Evolutionary conservation across 495 filamentous ascomycete genomes (phyloP).

Genomic region (Clohesyomyces aquaticus): DNA sequence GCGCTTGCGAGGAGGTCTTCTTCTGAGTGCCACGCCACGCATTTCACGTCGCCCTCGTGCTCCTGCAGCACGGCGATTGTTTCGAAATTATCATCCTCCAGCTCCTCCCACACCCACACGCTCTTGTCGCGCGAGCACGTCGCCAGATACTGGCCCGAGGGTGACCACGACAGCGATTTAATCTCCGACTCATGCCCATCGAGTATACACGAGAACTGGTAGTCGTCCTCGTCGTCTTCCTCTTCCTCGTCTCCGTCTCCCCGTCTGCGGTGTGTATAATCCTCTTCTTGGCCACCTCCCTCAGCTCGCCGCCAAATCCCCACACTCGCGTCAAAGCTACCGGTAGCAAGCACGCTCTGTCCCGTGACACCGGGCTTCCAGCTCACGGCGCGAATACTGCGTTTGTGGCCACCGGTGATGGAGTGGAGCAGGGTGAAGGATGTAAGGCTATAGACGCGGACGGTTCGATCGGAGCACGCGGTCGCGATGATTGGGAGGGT

Average conservation of each 20-base stretch:
- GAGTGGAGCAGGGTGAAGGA: conserved; percentile 76
- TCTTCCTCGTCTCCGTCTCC: conserved; percentile 40
- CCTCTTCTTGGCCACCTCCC: conserved; percentile 45
- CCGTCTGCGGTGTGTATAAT: conserved; percentile 41
- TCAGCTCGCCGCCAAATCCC: conserved; percentile 82
- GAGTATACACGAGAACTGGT: conserved; percentile 83
- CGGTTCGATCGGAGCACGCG: conserved; percentile 79
- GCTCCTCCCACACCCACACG: conserved; percentile 99
- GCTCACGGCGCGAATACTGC: conserved; percentile 74
- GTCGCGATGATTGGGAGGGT: conserved; percentile 86
- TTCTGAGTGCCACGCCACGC: conserved; percentile 84
- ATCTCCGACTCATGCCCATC: conserved; percentile 95
- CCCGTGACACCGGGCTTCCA: conserved; percentile 75
- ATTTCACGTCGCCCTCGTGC: conserved; percentile 93
- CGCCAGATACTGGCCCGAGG: conserved; percentile 78
- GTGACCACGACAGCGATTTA: conserved; percentile 78
- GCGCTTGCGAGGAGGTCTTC: conserved; percentile 79
- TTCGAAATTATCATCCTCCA: conserved; percentile 93
- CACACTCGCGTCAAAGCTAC: conserved; percentile 86
- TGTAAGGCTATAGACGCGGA: conserved; percentile 83
- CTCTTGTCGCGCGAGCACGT: conserved; percentile 91
- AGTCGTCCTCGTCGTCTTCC: conserved; percentile 69
- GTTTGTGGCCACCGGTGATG: conserved; percentile 86
- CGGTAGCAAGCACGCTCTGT: conserved; percentile 81
- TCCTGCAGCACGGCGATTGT: conserved; percentile 92